Evolutionary conservation across 345 rosid species (phyloP).

Genomic region (Pistacia vera): DNA sequence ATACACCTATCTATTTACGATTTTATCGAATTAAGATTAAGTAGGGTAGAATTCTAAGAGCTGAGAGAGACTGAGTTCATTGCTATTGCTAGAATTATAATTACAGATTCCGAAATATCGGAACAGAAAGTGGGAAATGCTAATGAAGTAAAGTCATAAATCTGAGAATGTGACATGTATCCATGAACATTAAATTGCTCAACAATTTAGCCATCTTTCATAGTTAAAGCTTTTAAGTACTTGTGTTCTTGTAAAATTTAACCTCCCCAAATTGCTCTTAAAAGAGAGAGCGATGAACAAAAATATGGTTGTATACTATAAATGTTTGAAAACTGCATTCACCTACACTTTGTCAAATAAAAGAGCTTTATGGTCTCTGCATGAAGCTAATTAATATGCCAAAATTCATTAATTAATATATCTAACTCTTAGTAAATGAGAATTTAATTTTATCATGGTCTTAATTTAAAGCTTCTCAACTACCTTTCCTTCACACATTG

Average conservation of each 20-base stretch:
- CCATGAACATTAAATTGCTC: conserved; percentile 5
- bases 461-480: conserved; percentile 15
- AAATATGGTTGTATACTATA: conserved; percentile 43
- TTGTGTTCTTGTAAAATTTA: neutral
- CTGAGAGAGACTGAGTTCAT: no score
- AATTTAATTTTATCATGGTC: conserved; percentile 31
- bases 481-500: conserved; percentile 28
- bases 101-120: neutral
- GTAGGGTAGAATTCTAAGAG: no score
- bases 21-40: no score
- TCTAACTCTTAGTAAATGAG: conserved; percentile 48
- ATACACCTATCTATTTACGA: no score
- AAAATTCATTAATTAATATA: conserved; percentile 41
- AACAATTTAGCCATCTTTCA: neutral
- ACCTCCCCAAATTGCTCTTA: neutral
- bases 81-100: neutral
- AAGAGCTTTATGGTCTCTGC: conserved; percentile 29
- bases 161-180: conserved; percentile 3
- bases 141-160: conserved; percentile 10
- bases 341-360: conserved; percentile 42
- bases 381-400: conserved; percentile 33
- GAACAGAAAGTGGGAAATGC: neutral
- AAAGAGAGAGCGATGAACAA: conserved; percentile 17
- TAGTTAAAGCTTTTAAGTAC: neutral
- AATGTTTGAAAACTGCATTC: conserved; percentile 55